Evolutionary conservation across 164 flowering plant species (phyloP).

Genomic region (Stephania yunnanensis): DNA sequence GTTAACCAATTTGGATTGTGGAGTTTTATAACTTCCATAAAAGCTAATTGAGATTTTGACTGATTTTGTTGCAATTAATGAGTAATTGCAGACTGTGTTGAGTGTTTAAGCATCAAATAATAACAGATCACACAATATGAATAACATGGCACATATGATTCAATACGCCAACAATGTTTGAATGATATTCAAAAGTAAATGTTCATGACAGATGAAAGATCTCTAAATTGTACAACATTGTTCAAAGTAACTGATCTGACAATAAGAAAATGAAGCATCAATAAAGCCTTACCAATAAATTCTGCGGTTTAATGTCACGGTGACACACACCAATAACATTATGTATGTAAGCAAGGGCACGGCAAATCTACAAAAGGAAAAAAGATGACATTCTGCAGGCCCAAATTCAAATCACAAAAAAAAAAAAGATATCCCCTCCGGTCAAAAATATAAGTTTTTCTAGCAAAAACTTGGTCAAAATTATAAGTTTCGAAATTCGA

Average conservation of each 20-base stretch:
- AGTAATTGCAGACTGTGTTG: background rate
- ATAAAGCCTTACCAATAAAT: conserved; percentile 66
- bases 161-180: background rate
- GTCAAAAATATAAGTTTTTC: background rate
- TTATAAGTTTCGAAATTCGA: too few species aligned
- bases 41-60: background rate
- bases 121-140: background rate
- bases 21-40: background rate
- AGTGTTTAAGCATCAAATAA: background rate
- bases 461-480: too few species aligned
- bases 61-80: background rate
- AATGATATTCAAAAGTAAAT: background rate
- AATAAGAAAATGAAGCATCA: background rate
- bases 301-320: conserved; percentile 98
- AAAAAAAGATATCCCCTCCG: background rate
- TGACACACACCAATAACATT: conserved; percentile 85
- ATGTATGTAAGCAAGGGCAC: conserved; percentile 79
- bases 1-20: background rate
- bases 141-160: background rate
- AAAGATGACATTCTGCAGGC: background rate
- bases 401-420: background rate
- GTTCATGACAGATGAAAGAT: background rate
- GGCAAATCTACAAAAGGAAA: conserved; percentile 62
- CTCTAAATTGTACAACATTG: background rate
- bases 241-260: background rate